Percentiles rank a stretch among this genome's conserved stretches.
Evolutionary conservation across 179 eudicot genomes (phyloP).

Genomic region (Beta corolliflora): DNA sequence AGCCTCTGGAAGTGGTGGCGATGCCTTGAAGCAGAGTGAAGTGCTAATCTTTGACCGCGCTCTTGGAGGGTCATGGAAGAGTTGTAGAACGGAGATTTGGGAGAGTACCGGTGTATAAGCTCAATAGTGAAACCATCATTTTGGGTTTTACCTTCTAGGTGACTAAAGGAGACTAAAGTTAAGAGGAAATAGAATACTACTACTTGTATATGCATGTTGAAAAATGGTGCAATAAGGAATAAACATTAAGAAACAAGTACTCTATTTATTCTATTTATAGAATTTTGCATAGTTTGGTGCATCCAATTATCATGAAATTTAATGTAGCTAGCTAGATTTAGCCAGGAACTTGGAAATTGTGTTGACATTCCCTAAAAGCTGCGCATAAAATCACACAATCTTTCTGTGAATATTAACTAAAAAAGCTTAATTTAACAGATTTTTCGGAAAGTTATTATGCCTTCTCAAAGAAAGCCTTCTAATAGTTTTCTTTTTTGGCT

Average conservation of each 20-base stretch:
- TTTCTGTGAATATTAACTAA: slow-evolving; percentile 1
- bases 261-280: neutral
- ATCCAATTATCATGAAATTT: neutral
- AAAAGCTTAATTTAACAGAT: neutral
- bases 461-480: neutral
- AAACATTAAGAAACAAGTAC: neutral
- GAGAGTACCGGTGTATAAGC: slow-evolving; percentile 27
- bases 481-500: neutral
- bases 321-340: neutral
- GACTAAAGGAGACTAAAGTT: neutral
- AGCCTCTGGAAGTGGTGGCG: slow-evolving; percentile 9
- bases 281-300: neutral
- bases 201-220: slow-evolving; percentile 3
- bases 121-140: slow-evolving; percentile 13
- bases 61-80: slow-evolving; percentile 20
- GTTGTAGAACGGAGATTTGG: slow-evolving; percentile 25
- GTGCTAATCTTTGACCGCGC: slow-evolving; percentile 14
- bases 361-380: neutral
- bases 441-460: neutral
- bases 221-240: too few species aligned
- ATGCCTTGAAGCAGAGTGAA: slow-evolving; percentile 21
- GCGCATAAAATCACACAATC: neutral
- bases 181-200: neutral
- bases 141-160: neutral
- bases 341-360: neutral